Percentiles rank a stretch among this genome's conserved stretches.
Evolutionary conservation across 177 flowering plant genomes (phyloP).

Genomic region (Tripterygium wilfordii): DNA sequence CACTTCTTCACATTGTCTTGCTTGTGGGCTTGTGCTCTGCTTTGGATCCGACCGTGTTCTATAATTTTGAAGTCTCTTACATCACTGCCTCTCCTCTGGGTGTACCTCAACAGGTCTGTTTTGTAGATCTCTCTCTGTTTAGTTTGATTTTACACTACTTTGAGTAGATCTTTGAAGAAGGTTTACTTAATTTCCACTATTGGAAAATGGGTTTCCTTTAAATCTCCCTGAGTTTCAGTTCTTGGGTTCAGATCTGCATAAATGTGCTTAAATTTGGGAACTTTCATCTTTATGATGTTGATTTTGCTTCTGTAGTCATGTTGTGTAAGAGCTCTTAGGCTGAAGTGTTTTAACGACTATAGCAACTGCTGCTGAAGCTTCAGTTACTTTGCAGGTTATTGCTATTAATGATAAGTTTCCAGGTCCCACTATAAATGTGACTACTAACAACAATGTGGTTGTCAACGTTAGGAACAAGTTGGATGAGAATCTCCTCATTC

Average conservation of each 20-base stretch:
- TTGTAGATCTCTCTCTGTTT: slow-evolving; percentile 11
- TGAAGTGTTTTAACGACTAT: neutral
- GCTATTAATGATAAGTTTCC: slow-evolving; percentile 80
- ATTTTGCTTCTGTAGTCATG: no score
- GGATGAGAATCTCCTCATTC: slow-evolving; percentile 70
- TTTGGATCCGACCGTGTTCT: slow-evolving; percentile 46
- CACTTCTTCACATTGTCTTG: slow-evolving; percentile 32
- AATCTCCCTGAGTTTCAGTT: slow-evolving; percentile 10
- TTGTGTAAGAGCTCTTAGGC: no score
- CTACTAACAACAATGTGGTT: slow-evolving; percentile 78
- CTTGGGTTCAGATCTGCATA: slow-evolving; percentile 39
- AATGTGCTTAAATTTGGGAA: no score
- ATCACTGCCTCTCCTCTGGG: slow-evolving; percentile 87
- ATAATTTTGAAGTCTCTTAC: slow-evolving; percentile 63
- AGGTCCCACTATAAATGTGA: slow-evolving; percentile 76
- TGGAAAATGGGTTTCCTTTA: slow-evolving; percentile 16
- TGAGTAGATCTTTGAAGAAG: slow-evolving; percentile 6
- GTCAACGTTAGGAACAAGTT: slow-evolving; percentile 74
- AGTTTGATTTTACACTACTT: no score
- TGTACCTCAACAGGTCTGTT: slow-evolving; percentile 68
- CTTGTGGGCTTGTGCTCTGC: slow-evolving; percentile 36
- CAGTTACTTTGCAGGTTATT: slow-evolving; percentile 61
- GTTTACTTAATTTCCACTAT: slow-evolving; percentile 6
- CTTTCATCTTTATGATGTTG: no score
- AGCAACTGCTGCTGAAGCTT: neutral